Evolutionary conservation across 1,284 basidiomycete species (phyloP), one percentile per base, ranked within the genome.

Genomic region (Puccinia triticina): DNA sequence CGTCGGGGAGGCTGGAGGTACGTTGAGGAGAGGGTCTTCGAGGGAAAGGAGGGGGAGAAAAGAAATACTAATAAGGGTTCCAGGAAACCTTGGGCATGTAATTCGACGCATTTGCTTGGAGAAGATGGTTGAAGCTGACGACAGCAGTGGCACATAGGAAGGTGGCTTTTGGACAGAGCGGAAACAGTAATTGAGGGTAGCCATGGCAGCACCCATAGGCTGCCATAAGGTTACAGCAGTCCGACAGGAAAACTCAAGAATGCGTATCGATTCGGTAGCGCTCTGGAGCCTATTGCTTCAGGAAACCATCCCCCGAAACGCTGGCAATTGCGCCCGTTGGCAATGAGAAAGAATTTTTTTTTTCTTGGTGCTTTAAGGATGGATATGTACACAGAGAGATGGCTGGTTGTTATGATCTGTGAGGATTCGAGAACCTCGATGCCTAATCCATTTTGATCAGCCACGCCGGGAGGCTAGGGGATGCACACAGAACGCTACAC

Each of bases 131-230:
- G 72, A 74, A 74, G 48, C 14, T 40, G 72, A 48, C 55, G 57
- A 57, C 53, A 48, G 34, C 64, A 34, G 37, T 32, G 43, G 64
- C 64, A 37, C 37, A 43, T 18, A 48, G 46, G 46, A 72, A 53
- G 4, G 69, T 72, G 69, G 69, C 69, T 72, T 72, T 72, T 48
- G 69, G 46, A 53, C 46, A 72, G 69, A 50, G 69, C 23, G 5
- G 69, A 72, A 72, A 32, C 21, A 29, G 46, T 40, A 37, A 72
- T 8, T 29, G n/a, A 50, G 69, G 40, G 69, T 72, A 46, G 46
- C 46, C 46, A 34, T 34, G 26, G 69, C 40, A 29, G 48, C 69
- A 53, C 29, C 11, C 37, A 46, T 12, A 50, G 29, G 26, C 10
- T 48, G 34, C 8, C 2, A 16, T 50, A 7, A 53, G 37, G 46